Base-by-base conservation (phyloP, 1,139 yeast genomes). In the Zygotorulaspora mrakii region DNA sequence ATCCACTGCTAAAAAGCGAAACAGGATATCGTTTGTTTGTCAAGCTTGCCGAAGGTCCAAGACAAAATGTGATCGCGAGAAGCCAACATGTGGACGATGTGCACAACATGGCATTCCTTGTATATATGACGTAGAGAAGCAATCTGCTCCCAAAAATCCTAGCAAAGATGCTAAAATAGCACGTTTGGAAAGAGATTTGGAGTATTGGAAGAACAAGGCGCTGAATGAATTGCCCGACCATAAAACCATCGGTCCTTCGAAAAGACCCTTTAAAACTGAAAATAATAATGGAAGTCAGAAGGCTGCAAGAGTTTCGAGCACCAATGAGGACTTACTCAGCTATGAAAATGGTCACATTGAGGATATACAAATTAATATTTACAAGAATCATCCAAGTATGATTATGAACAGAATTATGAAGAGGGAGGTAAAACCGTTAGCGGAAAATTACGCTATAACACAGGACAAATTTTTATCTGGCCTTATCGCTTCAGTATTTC, bases 1-100 rank as follows among this genome's bases (percentile, higher is more conserved):
- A 20, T 9, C 6, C 22, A 20, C 6, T 10, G 37, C 33, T 10
- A 53, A 47, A 32, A 57, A 50, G 32, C 47, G 66, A 31, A 54
- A 61, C 31, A 50, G 64, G 33, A 39, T 61, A 2, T 61, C 65
- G 0, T 61, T 52, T 39, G 64, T 60, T 10, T 61, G 66, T 37
- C 54, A 57, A 35, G 52, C 53, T 1, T 61, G 66, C 37, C 45
- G 65, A 37, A 51, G 49, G 31, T 52, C 61, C 1, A 57, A 59
- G 40, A 57, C 64, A 1, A 61, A 56, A 40, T 61, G 66, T 42
- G 64, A 61, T 40, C 52, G 57, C 31, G 54, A 48, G 28, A 61
- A 59, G 37, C 62, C 64, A 10, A 34, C 46, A 10, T 62, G 66
- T 40, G 38, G 52, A 4, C 42, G 64, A 20, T 62, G 66, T 39